Evolutionary conservation across 345 rosid genomes (phyloP), one percentile per base, ranked within the genome.

Genomic region (Bruguiera parviflora): DNA sequence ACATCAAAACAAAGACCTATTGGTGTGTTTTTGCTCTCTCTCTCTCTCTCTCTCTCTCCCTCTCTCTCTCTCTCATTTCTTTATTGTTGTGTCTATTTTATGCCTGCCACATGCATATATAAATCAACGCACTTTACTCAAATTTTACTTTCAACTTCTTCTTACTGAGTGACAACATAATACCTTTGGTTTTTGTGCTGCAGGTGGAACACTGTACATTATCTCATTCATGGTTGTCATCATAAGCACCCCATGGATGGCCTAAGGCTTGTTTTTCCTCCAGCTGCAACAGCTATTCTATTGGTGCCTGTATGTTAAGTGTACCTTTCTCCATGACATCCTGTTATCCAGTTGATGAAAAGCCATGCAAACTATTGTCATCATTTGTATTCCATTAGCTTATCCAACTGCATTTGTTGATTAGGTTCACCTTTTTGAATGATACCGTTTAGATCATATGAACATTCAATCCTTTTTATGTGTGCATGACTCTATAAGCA

Each of bases 241-340:
- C 96, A 88, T 61, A 91, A 91, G 84, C 96, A 91, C 85, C 98
- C 98, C 22, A 90, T 87, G 88, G 96, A 91, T 70, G 86, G 92
- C 58, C 81, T 91, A 39, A 80, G 96, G 25, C 96, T 91, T 78
- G 96, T 91, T 67, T 88, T 88, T 64, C 96, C 96, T 71, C 96
- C 96, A 56, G 84, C 94, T 18, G 92, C 90, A 35, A 68, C 94
- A 58, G 94, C 96, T 65, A 64, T 90, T 56, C 87, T 90, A 28
- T 81, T 69, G 46, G 63, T 90, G n/a, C 87, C 85, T 0, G 96
- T 90, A 78, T 68, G 90, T 76, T 21, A 56, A 21, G 5, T 25
- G 15, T 55, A 22, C 58, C 27, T 22, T 25, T 20, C 27, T 55
- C 16, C 24, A 2, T 9, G 24, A 22, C 16, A 9, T n/a, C 8